Percentiles rank a stretch among this genome's conserved stretches.
phyloP scores from a whole-genome alignment of 129 eudicot genomes.

The Solidago caesia region DNA sequence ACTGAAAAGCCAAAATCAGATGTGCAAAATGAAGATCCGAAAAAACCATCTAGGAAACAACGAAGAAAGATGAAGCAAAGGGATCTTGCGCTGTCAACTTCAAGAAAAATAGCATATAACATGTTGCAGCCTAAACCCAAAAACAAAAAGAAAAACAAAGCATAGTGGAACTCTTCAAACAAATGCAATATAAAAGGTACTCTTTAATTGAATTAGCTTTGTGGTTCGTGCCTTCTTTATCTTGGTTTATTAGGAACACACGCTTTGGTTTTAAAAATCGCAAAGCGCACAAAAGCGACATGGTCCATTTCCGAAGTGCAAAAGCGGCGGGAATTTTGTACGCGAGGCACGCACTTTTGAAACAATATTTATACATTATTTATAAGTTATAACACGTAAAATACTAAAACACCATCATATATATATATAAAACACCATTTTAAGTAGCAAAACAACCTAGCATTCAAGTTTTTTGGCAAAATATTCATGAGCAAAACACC shows the following conservation, averaged over 20 bases:
- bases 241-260: not conserved
- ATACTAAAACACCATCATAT: too few species aligned
- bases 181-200: conserved; percentile 25
- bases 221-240: not conserved
- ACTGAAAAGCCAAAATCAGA: conserved; percentile 27
- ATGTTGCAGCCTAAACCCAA: conserved; percentile 43
- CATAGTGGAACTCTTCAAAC: conserved; percentile 3
- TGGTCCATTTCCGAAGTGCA: too few species aligned
- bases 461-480: too few species aligned
- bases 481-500: too few species aligned
- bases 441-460: too few species aligned
- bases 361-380: not conserved
- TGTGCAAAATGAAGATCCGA: conserved; percentile 34
- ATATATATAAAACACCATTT: too few species aligned
- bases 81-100: conserved; percentile 41
- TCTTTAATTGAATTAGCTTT: not conserved
- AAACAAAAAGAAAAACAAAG: conserved; percentile 47
- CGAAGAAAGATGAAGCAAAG: conserved; percentile 48
- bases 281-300: too few species aligned
- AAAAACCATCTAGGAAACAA: conserved; percentile 41
- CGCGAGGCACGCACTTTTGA: too few species aligned
- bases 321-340: too few species aligned
- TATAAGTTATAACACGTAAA: too few species aligned
- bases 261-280: too few species aligned
- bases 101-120: conserved; percentile 72